Conservation (phyloP, 2,329 filamentous ascomycete species). For the Arthroderma uncinatum region DNA sequence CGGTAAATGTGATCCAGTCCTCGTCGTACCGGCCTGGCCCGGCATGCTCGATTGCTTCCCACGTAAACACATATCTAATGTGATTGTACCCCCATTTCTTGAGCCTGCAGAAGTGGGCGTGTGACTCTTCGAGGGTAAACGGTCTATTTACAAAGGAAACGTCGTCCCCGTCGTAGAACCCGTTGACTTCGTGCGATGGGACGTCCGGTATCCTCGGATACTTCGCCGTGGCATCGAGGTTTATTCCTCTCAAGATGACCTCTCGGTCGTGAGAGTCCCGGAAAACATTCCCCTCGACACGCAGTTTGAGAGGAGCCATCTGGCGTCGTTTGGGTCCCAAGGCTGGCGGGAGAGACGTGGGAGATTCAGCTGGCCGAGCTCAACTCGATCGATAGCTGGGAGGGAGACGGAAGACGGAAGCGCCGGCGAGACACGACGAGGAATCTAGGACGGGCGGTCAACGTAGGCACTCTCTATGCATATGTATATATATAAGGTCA, state of each 20-base stretch:
- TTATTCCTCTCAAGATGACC: constrained; percentile 84
- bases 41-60: constrained; percentile 93
- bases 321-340: background rate
- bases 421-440: too few relatives aligned
- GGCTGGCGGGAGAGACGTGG: background rate
- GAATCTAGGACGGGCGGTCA: background rate
- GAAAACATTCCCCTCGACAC: constrained; percentile 77
- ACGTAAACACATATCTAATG: constrained; percentile 93
- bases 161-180: constrained; percentile 87
- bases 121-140: constrained; percentile 71
- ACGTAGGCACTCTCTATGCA: background rate
- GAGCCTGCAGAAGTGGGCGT: constrained; percentile 73
- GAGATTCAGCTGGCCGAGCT: background rate
- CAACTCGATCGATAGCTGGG: background rate
- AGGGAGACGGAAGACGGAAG: background rate
- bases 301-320: constrained; percentile 67
- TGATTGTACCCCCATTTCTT: constrained; percentile 91
- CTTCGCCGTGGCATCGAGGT: constrained; percentile 83
- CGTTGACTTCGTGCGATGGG: constrained; percentile 63
- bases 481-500: background rate
- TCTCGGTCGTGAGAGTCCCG: constrained; percentile 72
- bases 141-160: constrained; percentile 82
- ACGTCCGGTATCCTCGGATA: constrained; percentile 69
- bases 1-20: constrained; percentile 82
- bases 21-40: constrained; percentile 91